Conservation (phyloP, 306 rosid species). For the Hippophae tibetana region DNA sequence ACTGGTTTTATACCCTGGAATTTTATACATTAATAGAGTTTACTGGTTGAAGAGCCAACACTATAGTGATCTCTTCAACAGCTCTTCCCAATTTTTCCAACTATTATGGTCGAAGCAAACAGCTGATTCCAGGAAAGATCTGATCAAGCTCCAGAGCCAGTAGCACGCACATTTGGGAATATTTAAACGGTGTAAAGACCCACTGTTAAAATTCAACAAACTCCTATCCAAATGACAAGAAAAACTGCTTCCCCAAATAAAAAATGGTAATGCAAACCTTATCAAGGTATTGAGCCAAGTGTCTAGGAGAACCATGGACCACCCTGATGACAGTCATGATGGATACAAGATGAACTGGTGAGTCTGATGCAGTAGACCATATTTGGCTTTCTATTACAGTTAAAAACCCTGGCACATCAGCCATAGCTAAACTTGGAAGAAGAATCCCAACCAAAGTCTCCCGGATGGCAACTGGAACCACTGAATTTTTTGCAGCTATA, state of each 20-base stretch:
- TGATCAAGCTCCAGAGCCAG: conserved; percentile 1
- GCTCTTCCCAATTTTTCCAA: conserved; percentile 8
- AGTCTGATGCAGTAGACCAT: conserved; percentile 98
- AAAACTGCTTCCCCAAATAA: conserved; percentile 6
- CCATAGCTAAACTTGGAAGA: conserved; percentile 94
- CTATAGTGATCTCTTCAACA: conserved; percentile 1
- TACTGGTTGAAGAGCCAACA: background rate
- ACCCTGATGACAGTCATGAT: conserved; percentile 81
- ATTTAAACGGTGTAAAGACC: background rate
- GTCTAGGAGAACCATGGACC: conserved; percentile 77
- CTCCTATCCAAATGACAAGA: background rate
- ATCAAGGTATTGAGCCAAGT: conserved; percentile 74
- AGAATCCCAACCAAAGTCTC: conserved; percentile 74
- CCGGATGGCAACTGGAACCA: conserved; percentile 49
- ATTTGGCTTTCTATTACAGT: conserved; percentile 77
- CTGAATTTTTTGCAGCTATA: conserved; percentile 33
- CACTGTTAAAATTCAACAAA: background rate
- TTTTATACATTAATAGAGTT: too few relatives aligned
- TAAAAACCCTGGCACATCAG: conserved; percentile 69
- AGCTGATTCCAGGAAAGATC: conserved; percentile 2
- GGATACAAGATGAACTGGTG: conserved; percentile 82
- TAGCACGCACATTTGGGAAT: background rate
- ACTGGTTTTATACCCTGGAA: too few relatives aligned
- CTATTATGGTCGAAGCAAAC: background rate
- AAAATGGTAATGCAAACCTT: conserved; percentile 56